phyloP scores from a whole-genome alignment of 2,329 filamentous ascomycete species.

The Cytospora piceicola region DNA sequence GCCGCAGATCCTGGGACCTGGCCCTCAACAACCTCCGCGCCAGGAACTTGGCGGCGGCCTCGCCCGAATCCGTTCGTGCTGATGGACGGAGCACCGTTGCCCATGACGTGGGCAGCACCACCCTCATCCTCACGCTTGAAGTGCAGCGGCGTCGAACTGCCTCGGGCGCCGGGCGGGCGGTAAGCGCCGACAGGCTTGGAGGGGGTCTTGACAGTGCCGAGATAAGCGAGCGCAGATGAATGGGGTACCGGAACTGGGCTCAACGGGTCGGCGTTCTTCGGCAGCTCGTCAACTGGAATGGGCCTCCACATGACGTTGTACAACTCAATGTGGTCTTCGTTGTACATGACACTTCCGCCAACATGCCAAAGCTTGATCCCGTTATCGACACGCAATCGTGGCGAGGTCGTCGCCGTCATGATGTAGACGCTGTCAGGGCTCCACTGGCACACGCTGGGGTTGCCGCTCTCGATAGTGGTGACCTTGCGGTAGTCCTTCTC shows the following conservation, averaged over 20 bases:
- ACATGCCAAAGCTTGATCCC: slow-evolving; percentile 96
- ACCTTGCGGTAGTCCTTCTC: slow-evolving; percentile 93
- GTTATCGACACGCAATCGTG: slow-evolving; percentile 93
- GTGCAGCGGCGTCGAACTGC: slow-evolving; percentile 83
- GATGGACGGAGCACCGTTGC: slow-evolving; percentile 75
- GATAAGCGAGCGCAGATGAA: slow-evolving; percentile 77
- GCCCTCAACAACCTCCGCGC: slow-evolving; percentile 75
- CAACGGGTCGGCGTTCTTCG: slow-evolving; percentile 68
- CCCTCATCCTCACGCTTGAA: slow-evolving; percentile 99
- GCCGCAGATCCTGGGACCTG: slow-evolving; percentile 42
- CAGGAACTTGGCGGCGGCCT: slow-evolving; percentile 78
- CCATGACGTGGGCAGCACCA: slow-evolving; percentile 77
- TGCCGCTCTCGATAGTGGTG: slow-evolving; percentile 91
- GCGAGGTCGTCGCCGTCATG: slow-evolving; percentile 96
- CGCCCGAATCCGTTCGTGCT: slow-evolving; percentile 74
- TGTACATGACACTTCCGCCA: slow-evolving; percentile 86
- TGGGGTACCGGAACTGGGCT: slow-evolving; percentile 77
- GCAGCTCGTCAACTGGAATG: slow-evolving; percentile 62
- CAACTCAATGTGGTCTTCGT: slow-evolving; percentile 90
- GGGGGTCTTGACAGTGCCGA: slow-evolving; percentile 87
- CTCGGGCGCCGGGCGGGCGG: slow-evolving; percentile 89
- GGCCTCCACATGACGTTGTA: slow-evolving; percentile 92
- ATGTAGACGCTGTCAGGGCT: slow-evolving; percentile 95
- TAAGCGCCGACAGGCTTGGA: slow-evolving; percentile 98
- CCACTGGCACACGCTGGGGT: slow-evolving; percentile 96